phyloP scores from a whole-genome alignment of 345 rosid genomes.

The Anastatica hierochuntica region DNA sequence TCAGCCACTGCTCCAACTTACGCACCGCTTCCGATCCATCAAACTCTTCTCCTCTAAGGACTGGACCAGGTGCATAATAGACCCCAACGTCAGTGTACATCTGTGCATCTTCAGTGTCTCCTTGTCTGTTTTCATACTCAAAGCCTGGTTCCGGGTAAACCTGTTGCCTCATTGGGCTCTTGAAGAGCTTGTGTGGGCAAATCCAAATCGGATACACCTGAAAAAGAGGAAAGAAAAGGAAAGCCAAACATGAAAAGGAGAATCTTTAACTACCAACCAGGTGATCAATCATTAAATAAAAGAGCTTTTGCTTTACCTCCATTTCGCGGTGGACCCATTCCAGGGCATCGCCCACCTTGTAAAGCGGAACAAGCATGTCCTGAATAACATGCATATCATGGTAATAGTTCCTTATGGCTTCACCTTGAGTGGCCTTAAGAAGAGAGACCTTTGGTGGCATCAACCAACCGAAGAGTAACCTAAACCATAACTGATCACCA shows the following conservation, averaged over 20 bases:
- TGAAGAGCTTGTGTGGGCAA: slow-evolving; percentile 87
- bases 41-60: slow-evolving; percentile 80
- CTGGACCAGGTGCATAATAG: slow-evolving; percentile 90
- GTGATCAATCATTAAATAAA: background rate
- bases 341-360: slow-evolving; percentile 92
- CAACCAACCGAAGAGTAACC: slow-evolving; percentile 91
- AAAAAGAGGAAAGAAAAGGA: background rate
- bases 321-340: slow-evolving; percentile 91
- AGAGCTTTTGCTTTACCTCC: slow-evolving; percentile 51
- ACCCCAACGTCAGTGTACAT: slow-evolving; percentile 97
- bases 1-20: slow-evolving; percentile 81
- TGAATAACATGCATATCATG: slow-evolving; percentile 98
- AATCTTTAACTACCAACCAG: background rate
- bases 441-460: slow-evolving; percentile 99
- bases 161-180: slow-evolving; percentile 80
- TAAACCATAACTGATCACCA: slow-evolving; percentile 94
- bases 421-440: slow-evolving; percentile 98
- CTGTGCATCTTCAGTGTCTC: slow-evolving; percentile 84
- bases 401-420: slow-evolving; percentile 93
- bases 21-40: slow-evolving; percentile 90
- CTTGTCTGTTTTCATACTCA: slow-evolving; percentile 78
- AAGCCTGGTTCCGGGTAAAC: slow-evolving; percentile 91
- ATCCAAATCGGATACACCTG: slow-evolving; percentile 95
- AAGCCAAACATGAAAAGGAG: background rate
- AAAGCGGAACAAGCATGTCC: slow-evolving; percentile 97